These are phyloP conservation scores for Rhodotorula sp. DNA, from an alignment of 1,284 basidiomycete species.

Conservation along the genomic window DNA sequence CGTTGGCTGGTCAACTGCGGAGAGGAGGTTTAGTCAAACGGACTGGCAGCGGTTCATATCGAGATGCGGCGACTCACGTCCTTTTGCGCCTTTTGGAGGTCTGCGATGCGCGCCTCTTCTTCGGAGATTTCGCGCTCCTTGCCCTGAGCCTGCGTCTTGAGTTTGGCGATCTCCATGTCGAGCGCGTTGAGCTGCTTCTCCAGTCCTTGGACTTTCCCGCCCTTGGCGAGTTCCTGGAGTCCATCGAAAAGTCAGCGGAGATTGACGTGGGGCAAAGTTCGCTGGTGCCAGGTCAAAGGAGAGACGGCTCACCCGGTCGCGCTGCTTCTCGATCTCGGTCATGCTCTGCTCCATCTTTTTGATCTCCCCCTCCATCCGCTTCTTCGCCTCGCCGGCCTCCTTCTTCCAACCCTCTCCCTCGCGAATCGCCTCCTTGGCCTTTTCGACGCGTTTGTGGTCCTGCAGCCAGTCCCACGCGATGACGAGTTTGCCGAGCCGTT, in stretches of 20 bases:
- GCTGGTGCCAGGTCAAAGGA: background rate
- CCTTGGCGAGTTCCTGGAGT: slow-evolving; percentile 60
- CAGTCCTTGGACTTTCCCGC: slow-evolving; percentile 74
- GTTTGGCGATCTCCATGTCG: slow-evolving; percentile 82
- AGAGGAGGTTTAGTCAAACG: background rate
- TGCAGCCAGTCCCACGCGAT: slow-evolving; percentile 87
- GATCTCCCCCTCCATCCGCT: slow-evolving; percentile 46
- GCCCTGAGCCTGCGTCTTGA: slow-evolving; percentile 83
- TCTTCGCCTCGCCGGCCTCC: slow-evolving; percentile 52
- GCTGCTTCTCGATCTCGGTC: slow-evolving; percentile 63
- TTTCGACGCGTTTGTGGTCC: slow-evolving; percentile 53
- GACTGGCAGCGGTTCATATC: background rate
- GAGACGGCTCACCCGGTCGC: slow-evolving; percentile 53
- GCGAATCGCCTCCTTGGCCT: slow-evolving; percentile 51
- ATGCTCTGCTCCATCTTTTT: slow-evolving; percentile 58
- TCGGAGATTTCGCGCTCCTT: slow-evolving; percentile 74
- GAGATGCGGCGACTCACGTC: background rate
- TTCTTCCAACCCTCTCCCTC: slow-evolving; percentile 55
- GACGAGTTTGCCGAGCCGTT: slow-evolving; percentile 79
- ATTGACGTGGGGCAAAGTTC: background rate
- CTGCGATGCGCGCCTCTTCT: slow-evolving; percentile 66
- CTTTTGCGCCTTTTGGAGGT: slow-evolving; percentile 60
- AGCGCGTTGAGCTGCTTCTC: slow-evolving; percentile 75
- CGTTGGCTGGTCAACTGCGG: slow-evolving; percentile 38
- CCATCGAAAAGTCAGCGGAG: background rate